Base-by-base conservation (phyloP, 768 basidiomycete species). In the Favolaschia claudopus region DNA sequence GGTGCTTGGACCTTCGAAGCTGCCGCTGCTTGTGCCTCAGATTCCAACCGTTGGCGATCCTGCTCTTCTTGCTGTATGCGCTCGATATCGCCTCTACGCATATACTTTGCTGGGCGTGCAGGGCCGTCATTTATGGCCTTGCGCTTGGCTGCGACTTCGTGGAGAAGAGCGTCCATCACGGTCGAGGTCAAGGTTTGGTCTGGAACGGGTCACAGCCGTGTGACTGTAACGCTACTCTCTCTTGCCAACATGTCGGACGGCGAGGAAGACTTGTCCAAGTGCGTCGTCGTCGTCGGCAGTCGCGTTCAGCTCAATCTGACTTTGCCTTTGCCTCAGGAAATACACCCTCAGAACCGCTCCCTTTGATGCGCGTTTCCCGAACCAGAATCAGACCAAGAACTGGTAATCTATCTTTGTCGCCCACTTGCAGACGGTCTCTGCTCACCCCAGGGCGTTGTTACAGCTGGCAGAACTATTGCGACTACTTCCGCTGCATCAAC, bases 401-500 rank as follows among this genome's bases (percentile, higher is more conserved):
- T 99, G 97, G 96, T 95, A 66, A 60, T 83, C 24, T 27, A 34
- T 34, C 25, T 74, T 54, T 19, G 22, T 4, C 38, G n/a, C 36
- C 25, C n/a, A 8, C 5, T 4, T 28, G 7, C 19, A 20, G n/a
- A n/a, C n/a, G n/a, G n/a, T n/a, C n/a, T 43, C 28, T 19, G 24
- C 46, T 20, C 24, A 29, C 27, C 29, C 43, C 36, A 58, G 66
- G 32, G 36, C 42, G 9, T 22, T 38, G 37, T n/a, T 27, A 38
- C 66, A 93, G 91, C 79, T 92, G 87, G 86, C 94, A 96, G 80
- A 95, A 96, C 82, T 99, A 96, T 76, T 91, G 92, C 60, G 97
- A 99, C 78, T 98, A 97, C 84, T 95, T 96, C 88, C 96, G 96
- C 77, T 99, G 97, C 76, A 79, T 98, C 68, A 77, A 91, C 68